Evolutionary conservation across 2,329 filamentous ascomycete species (phyloP), one percentile per base, ranked within the genome.

Genomic region (Talaromyces sp.): DNA sequence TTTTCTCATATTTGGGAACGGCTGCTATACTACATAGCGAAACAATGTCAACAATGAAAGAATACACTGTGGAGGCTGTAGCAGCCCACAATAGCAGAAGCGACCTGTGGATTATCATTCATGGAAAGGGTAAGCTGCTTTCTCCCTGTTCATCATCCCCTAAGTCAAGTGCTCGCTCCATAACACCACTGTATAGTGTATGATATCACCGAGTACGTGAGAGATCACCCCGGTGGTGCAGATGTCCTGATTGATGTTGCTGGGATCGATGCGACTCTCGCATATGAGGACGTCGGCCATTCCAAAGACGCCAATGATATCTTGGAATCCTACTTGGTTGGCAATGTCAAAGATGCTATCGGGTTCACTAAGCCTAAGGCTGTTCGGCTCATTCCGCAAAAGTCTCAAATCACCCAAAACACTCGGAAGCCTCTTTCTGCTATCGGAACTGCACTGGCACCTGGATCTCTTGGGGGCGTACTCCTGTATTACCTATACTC

Each of bases 21-120:
- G 23, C 23, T 23, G 23, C 23, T 23, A 23, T 23, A 23, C 23
- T 23, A 23, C 23, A 23, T 23, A 23, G 23, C 23, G 23, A 23
- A 44, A 44, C 14, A 5, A 23, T 14, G 3, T 3, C 42, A 9
- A 23, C 14, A 9, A 23, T 47, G 42, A 0, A 2, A n/a, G 42
- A 53, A 5, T 72, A 66, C 53, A 70, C 68, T 1, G 28, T 66
- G 44, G 65, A 70, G 18, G 72, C 77, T 27, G 68, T 87, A 31
- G 79, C 81, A 8, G 72, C 71, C 33, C 85, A 87, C 69, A 83
- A 79, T 54, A 78, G 67, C 5, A 71, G 72, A 12, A 70, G 75
- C 10, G 81, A 86, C 68, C 69, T 80, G 16, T 87, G 84, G 84
- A 77, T 86, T 67, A 73, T 80, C 27, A 79, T 87, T 33, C 82